phyloP scores from a whole-genome alignment of 2,329 filamentous ascomycete genomes.

The Aspergillus amoenus region DNA sequence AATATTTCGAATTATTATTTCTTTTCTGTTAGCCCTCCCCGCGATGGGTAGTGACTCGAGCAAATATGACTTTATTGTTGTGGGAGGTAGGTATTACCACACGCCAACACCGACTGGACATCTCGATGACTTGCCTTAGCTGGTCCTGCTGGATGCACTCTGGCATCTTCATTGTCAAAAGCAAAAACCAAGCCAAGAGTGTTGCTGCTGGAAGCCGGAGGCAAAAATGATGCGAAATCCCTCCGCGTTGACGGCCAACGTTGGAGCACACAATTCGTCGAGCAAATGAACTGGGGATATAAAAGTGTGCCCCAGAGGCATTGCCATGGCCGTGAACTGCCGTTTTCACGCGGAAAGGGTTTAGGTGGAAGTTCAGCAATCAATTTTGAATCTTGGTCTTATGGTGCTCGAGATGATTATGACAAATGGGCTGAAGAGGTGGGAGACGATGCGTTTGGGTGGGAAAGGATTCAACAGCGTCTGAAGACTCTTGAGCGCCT shows the following conservation, averaged over 20 bases:
- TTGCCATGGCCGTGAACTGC: constrained; percentile 49
- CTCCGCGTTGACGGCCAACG: constrained; percentile 56
- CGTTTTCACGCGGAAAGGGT: constrained; percentile 47
- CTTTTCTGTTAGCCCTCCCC: too few species aligned
- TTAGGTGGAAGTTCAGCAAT: constrained; percentile 55
- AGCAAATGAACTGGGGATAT: constrained; percentile 55
- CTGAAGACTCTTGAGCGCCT: constrained; percentile 58
- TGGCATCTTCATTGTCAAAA: constrained; percentile 56
- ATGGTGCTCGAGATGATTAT: constrained; percentile 61
- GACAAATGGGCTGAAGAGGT: constrained; percentile 59
- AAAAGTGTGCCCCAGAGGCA: constrained; percentile 50
- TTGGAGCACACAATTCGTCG: constrained; percentile 46
- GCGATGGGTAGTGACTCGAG: too few species aligned
- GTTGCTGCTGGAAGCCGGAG: constrained; percentile 62
- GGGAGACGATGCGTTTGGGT: constrained; percentile 56
- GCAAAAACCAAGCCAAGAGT: constrained; percentile 51
- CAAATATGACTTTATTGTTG: not conserved
- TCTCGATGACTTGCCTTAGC: constrained; percentile 34
- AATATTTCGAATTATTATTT: too few species aligned
- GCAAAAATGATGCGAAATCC: constrained; percentile 47
- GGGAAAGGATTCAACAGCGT: constrained; percentile 53
- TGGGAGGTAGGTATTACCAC: not conserved
- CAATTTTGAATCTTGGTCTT: constrained; percentile 55
- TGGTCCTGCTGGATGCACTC: constrained; percentile 58
- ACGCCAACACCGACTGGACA: too few species aligned